Percentiles rank a stretch among this genome's conserved stretches.
These are phyloP conservation scores for Cladophialophora psammophila DNA, from an alignment of 2,329 filamentous ascomycete species.

Conservation along the genomic window DNA sequence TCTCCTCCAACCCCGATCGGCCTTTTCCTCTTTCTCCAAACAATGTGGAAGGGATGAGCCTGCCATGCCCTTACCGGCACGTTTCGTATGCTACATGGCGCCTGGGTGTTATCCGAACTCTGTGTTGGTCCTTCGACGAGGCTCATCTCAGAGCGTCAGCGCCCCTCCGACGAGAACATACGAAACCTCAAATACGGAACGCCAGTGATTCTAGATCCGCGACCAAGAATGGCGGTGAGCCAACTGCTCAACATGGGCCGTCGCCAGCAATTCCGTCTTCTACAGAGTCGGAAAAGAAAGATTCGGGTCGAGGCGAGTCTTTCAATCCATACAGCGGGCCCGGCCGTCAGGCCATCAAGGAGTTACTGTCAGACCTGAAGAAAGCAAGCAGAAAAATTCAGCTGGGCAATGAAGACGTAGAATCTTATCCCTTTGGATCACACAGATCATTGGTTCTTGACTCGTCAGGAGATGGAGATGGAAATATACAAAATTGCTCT, in stretches of 20 bases:
- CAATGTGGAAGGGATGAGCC: constrained; percentile 32
- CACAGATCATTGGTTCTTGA: background rate
- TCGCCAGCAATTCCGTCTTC: background rate
- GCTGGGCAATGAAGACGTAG: constrained; percentile 7
- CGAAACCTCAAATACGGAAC: background rate
- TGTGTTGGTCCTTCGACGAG: constrained; percentile 16
- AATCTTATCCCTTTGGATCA: background rate
- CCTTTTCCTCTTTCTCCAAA: background rate
- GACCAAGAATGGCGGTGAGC: background rate
- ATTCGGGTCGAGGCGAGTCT: constrained; percentile 4
- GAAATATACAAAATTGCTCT: background rate
- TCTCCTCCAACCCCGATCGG: background rate
- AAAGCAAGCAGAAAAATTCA: constrained; percentile 3
- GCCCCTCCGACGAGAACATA: background rate
- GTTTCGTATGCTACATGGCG: constrained; percentile 37
- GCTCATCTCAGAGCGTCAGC: background rate
- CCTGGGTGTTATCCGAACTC: constrained; percentile 24
- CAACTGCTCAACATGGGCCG: background rate
- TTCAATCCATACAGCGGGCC: constrained; percentile 28
- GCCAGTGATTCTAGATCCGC: background rate
- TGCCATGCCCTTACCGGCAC: constrained; percentile 32
- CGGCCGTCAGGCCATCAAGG: constrained; percentile 5
- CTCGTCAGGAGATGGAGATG: background rate
- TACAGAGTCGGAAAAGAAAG: background rate
- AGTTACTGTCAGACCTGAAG: background rate